A percentile compares a stretch with the other conserved stretches of the same genome.
phyloP scores from a whole-genome alignment of 768 basidiomycete species.

The Nevesoporus exiguus region DNA sequence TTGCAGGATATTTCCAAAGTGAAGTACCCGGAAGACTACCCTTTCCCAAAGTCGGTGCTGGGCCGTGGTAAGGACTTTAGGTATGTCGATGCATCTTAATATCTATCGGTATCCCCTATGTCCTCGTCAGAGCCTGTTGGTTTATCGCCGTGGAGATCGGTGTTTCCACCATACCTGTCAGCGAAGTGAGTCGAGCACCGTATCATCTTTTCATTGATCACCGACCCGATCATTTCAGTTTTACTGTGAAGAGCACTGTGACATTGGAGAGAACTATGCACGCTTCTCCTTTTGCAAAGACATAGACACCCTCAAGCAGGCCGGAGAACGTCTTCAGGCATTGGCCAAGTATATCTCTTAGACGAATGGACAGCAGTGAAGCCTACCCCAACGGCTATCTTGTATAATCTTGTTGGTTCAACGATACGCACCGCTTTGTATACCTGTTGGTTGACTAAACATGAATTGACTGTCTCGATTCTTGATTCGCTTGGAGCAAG shows the following conservation, averaged over 20 bases:
- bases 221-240: constrained; percentile 50
- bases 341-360: constrained; percentile 61
- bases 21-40: constrained; percentile 79
- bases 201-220: neutral
- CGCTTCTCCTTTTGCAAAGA: constrained; percentile 98
- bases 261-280: constrained; percentile 81
- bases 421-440: too few species aligned
- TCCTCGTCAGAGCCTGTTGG: constrained; percentile 74
- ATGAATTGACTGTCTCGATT: too few species aligned
- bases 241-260: constrained; percentile 83
- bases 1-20: constrained; percentile 71
- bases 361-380: neutral
- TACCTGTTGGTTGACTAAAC: too few species aligned
- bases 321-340: constrained; percentile 76
- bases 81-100: constrained; percentile 36
- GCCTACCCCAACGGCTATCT: neutral
- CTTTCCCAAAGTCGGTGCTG: constrained; percentile 69
- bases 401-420: too few species aligned
- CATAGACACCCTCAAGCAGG: constrained; percentile 71
- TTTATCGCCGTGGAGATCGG: constrained; percentile 89
- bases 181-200: constrained; percentile 62
- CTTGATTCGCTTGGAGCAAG: too few species aligned
- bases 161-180: constrained; percentile 91
- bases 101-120: constrained; percentile 10
- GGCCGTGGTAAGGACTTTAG: constrained; percentile 87